Evolutionary conservation across 2,329 filamentous ascomycete genomes (phyloP), one percentile per base, ranked within the genome.

Genomic region (Aspergillus ochraceoroseus): DNA sequence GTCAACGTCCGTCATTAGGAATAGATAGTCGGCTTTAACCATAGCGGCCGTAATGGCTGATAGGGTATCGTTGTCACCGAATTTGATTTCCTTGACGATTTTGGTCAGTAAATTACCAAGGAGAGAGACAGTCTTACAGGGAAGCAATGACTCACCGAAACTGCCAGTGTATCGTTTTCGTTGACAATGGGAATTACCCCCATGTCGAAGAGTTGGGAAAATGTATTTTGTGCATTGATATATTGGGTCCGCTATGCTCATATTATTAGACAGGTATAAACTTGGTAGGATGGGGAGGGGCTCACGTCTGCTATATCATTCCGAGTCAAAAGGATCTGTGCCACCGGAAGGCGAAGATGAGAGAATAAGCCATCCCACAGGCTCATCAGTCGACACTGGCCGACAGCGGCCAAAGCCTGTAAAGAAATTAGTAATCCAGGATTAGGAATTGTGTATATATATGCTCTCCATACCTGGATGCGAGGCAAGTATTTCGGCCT

Each of bases 1-100:
- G 62, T 98, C 92, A 32, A 98, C 92, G 60, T 98, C 92, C 1
- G 92, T 98, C 92, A 98, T 96, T 49, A 98, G 76, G 67, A 98
- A 98, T 7, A 98, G 75, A 56, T 95, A 87, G 59, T 98, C 89
- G 35, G 92, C 92, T 57, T 95, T 87, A 13, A 96, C 86, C 88
- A 96, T 96, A 52, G 85, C 92, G 1, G 92, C 87, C 0, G 92
- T 95, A 54, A 98, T 95, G 42, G 92, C 92, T 8, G 88, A 95
- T 32, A 98, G 74, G 1, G 92, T 98, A 65, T 98, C 92, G 57
- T 98, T 98, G 72, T 98, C 92, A 52, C 92, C 92, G 61, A 98
- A 98, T 72, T 96, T 96, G 70, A 98, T 98, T 75, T 98, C 92
- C 60, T 70, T 39, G 8, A 3, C 23, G 22, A 5, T 8, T 13